Evolutionary conservation across 208 protist species (phyloP).

Genomic region (Tetramitus jugosus): DNA sequence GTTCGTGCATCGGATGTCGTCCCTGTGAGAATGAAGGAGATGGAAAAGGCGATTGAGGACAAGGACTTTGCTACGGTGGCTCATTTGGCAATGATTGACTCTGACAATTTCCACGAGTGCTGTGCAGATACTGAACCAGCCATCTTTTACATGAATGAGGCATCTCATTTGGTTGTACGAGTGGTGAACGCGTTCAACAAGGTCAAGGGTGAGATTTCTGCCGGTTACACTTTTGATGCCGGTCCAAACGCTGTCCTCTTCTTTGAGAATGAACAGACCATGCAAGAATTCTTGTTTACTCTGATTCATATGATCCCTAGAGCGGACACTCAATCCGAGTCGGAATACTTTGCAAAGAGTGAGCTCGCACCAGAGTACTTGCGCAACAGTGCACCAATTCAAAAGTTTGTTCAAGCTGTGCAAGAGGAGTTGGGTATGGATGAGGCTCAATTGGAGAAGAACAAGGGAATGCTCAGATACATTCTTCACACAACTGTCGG

Average conservation of each 20-base stretch:
- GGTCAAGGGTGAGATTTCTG: constrained; percentile 50
- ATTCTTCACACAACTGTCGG: constrained; percentile 38
- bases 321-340: neutral
- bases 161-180: constrained; percentile 85
- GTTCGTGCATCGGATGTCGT: constrained; percentile 67
- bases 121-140: constrained; percentile 92
- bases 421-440: constrained; percentile 1
- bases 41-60: constrained; percentile 74
- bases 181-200: constrained; percentile 82
- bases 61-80: constrained; percentile 89
- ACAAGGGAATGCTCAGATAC: constrained; percentile 24
- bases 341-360: neutral
- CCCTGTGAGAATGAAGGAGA: constrained; percentile 68
- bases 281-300: neutral
- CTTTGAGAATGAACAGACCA: no score
- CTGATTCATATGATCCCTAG: neutral
- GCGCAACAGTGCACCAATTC: neutral
- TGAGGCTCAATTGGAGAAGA: neutral
- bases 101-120: constrained; percentile 93
- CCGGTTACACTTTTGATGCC: constrained; percentile 98
- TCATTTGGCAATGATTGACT: constrained; percentile 81
- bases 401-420: neutral
- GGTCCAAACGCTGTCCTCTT: constrained; percentile 97
- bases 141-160: constrained; percentile 96
- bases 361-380: neutral